Evolutionary conservation across 2,329 filamentous ascomycete genomes (phyloP).

Genomic region (Penicillium brevicompactum): DNA sequence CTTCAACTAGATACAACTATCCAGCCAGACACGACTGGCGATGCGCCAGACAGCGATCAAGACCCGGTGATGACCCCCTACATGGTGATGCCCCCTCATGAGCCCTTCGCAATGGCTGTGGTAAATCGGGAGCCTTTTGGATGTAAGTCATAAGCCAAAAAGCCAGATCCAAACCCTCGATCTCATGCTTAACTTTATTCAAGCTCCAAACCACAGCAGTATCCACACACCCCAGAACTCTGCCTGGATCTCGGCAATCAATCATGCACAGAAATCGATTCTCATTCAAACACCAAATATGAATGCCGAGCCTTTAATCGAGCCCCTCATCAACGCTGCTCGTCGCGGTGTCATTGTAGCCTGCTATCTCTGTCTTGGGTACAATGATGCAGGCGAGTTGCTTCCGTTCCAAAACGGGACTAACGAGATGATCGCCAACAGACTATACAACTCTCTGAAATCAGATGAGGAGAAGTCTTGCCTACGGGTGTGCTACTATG

Average conservation of each 20-base stretch:
- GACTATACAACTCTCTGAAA: conserved; percentile 61
- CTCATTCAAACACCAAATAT: conserved; percentile 80
- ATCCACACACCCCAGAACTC: conserved; percentile 73
- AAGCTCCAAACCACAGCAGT: conserved; percentile 60
- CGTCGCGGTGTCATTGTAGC: conserved; percentile 68
- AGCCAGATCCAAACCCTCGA: neutral
- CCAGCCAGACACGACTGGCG: conserved; percentile 52
- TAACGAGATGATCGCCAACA: conserved; percentile 69
- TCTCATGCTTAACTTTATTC: neutral
- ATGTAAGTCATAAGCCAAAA: conserved; percentile 22
- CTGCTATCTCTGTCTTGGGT: conserved; percentile 74
- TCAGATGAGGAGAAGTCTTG: conserved; percentile 50
- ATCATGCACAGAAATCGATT: conserved; percentile 64
- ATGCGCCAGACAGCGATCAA: conserved; percentile 57
- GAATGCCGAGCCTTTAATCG: conserved; percentile 69
- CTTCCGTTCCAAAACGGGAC: conserved; percentile 75
- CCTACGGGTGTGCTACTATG: conserved; percentile 69
- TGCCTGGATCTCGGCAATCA: conserved; percentile 70
- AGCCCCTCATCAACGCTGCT: conserved; percentile 65
- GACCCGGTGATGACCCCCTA: conserved; percentile 68
- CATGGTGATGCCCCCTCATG: conserved; percentile 55
- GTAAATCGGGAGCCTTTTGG: conserved; percentile 71
- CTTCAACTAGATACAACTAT: conserved; percentile 53
- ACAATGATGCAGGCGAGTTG: conserved; percentile 77
- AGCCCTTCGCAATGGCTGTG: conserved; percentile 69